These are phyloP conservation scores for Parathielavia hyrcaniae DNA, from an alignment of 495 filamentous ascomycete species.

Conservation along the genomic window DNA sequence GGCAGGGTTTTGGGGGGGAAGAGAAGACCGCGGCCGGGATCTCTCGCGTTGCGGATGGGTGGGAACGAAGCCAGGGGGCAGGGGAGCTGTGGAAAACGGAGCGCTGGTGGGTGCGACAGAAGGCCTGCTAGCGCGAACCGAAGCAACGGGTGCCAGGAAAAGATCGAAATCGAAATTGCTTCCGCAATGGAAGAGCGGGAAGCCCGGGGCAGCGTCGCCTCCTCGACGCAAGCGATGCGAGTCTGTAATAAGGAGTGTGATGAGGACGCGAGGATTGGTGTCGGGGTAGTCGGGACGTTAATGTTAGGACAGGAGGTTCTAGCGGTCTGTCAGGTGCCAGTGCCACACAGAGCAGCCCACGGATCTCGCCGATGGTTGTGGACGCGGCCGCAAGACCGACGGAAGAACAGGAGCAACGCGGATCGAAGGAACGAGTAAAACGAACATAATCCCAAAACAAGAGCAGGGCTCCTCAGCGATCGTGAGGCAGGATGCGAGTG, in stretches of 20 bases:
- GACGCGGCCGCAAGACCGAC: constrained; percentile 3
- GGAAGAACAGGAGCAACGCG: constrained; percentile 7
- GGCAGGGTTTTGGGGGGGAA: constrained; percentile 16
- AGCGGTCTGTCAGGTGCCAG: too few species aligned
- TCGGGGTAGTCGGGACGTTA: background rate
- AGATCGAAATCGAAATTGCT: constrained; percentile 14
- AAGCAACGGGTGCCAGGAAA: constrained; percentile 18
- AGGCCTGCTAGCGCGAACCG: constrained; percentile 22
- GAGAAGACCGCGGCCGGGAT: constrained; percentile 17
- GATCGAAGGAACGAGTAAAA: constrained; percentile 13
- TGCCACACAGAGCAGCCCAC: too few species aligned
- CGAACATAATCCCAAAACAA: constrained; percentile 16
- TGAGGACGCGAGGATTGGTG: background rate
- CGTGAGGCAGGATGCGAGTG: background rate
- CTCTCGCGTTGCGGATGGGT: constrained; percentile 20
- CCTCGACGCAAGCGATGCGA: constrained; percentile 7
- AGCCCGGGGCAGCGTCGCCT: background rate
- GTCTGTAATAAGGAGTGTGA: constrained; percentile 4
- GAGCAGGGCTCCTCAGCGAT: constrained; percentile 9
- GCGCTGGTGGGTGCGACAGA: constrained; percentile 9
- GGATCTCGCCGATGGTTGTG: too few species aligned
- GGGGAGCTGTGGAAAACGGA: constrained; percentile 9
- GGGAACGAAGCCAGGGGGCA: constrained; percentile 19
- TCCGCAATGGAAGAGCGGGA: constrained; percentile 8
- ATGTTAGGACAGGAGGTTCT: background rate